Percentiles rank a stretch among this genome's conserved stretches.
Conservation (phyloP, 192 early-diverging fungal genomes). For the Diversispora eburnea region DNA sequence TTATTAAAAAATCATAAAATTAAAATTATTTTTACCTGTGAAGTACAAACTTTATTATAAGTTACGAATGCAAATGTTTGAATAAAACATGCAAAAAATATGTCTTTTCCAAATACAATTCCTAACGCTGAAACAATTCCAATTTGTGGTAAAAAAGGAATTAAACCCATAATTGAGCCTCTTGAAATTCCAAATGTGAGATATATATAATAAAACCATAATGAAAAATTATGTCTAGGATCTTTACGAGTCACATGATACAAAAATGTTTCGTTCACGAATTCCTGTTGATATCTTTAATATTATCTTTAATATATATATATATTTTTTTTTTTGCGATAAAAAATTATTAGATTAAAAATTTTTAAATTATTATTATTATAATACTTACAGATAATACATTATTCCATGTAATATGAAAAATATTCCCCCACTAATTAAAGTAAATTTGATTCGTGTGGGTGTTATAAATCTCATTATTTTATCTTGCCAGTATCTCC, state of each 20-base stretch:
- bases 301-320: slow-evolving; percentile 19
- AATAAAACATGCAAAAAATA: slow-evolving; percentile 83
- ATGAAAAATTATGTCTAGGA: slow-evolving; percentile 97
- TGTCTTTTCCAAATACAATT: slow-evolving; percentile 69
- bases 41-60: slow-evolving; percentile 95
- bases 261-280: slow-evolving; percentile 86
- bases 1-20: neutral
- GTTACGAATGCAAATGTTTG: slow-evolving; percentile 97
- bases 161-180: slow-evolving; percentile 53
- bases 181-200: slow-evolving; percentile 57
- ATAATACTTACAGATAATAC: slow-evolving; percentile 56
- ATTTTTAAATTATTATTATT: too few species aligned
- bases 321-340: neutral
- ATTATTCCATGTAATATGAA: slow-evolving; percentile 62
- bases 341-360: too few species aligned
- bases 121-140: slow-evolving; percentile 62
- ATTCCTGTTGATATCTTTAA: slow-evolving; percentile 73
- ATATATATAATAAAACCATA: slow-evolving; percentile 96
- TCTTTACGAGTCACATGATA: slow-evolving; percentile 96
- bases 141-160: slow-evolving; percentile 86
- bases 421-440: slow-evolving; percentile 61
- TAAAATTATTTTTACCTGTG: slow-evolving; percentile 58
- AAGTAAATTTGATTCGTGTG: slow-evolving; percentile 58
- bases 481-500: slow-evolving; percentile 16
- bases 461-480: slow-evolving; percentile 46